Evolutionary conservation across 495 filamentous ascomycete species (phyloP).

Genomic region (Durotheca rogersii): DNA sequence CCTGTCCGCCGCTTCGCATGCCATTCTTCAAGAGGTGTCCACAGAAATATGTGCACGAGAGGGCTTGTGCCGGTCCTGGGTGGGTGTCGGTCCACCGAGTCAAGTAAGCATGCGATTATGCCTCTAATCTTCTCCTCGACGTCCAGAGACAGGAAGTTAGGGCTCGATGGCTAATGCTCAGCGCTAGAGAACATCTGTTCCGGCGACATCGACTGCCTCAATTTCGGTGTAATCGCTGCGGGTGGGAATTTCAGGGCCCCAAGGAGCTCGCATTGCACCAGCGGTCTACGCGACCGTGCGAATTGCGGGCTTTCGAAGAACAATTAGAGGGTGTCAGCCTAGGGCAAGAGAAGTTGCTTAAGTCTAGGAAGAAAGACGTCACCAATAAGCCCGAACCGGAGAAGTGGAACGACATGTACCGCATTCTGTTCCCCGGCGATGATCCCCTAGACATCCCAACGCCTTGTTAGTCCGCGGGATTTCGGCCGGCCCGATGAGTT

Average conservation of each 20-base stretch:
- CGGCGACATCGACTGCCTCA: background rate
- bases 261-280: background rate
- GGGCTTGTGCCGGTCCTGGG: background rate
- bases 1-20: background rate
- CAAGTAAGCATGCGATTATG: background rate
- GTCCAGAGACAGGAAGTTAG: no score
- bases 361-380: background rate
- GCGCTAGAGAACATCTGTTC: background rate
- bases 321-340: background rate
- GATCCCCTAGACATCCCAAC: background rate
- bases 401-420: slow-evolving; percentile 37
- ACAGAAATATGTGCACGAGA: background rate
- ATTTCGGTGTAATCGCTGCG: background rate
- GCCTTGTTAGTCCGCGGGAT: background rate
- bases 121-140: background rate
- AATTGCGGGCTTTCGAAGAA: background rate
- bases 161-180: background rate
- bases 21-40: background rate
- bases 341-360: background rate
- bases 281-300: background rate
- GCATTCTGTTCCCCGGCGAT: slow-evolving; percentile 32
- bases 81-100: background rate
- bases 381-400: slow-evolving; percentile 25
- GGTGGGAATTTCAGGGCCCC: background rate
- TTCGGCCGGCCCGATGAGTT: background rate